Evolutionary conservation across 495 filamentous ascomycete species (phyloP), one percentile per base, ranked within the genome.

Genomic region (Astrocystis sublimbata): DNA sequence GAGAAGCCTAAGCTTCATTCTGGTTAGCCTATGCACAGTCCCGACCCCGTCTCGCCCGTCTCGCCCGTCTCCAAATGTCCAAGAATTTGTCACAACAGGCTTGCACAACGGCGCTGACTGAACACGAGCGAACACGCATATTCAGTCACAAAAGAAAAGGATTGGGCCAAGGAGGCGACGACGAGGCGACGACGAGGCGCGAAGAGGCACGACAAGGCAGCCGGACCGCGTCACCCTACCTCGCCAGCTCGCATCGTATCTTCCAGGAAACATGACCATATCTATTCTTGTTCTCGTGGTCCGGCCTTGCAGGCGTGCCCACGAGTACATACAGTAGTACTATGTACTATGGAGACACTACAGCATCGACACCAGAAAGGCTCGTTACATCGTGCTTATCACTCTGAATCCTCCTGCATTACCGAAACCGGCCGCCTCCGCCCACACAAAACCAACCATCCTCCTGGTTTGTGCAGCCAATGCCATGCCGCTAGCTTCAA

Each of bases 401-500:
- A 45, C 38, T 56, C n/a, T 54, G 23, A 19, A 21, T 38, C n/a
- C 26, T 33, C 54, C 38, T 45, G 21, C 17, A 33, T 57, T 57
- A 33, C 54, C 54, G 54, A 57, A 45, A 45, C 24, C 54, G 54
- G 54, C 38, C 38, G 28, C 54, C 54, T 45, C 54, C 54, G 54
- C 54, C 40, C 54, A 57, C 54, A 45, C 38, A 21, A 33, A 41
- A 41, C 42, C 36, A 56, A 41, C 21, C 35, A 60, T 58, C 40
- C 47, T 60, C 46, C 45, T 60, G 45, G 43, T 60, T 31, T 26
- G 36, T 21, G 45, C 46, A 45, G 47, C 58, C 52, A 40, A 40
- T 30, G 45, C 9, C 43, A 28, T 35, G 38, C 58, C 58, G 58
- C 58, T 61, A 53, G 58, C 58, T 36, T 53, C 58, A 58, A 38